phyloP scores from a whole-genome alignment of 768 basidiomycete species.

The Leccinum subgranulosum region DNA sequence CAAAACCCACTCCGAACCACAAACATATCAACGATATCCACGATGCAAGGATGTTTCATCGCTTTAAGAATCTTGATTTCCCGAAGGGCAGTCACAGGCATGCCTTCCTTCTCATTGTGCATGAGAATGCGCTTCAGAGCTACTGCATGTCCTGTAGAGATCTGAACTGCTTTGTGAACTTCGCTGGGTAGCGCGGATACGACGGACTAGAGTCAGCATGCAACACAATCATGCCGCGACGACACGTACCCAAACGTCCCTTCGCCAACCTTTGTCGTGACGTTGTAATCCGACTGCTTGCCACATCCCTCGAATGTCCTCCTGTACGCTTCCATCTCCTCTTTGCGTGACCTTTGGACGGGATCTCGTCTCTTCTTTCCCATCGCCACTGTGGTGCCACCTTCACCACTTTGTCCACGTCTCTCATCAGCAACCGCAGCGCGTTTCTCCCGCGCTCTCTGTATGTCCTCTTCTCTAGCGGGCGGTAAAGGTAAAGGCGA shows the following conservation, averaged over 20 bases:
- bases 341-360: slow-evolving; percentile 52
- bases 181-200: slow-evolving; percentile 48
- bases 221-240: not conserved
- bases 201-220: slow-evolving; percentile 8
- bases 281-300: slow-evolving; percentile 69
- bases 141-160: slow-evolving; percentile 56
- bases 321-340: slow-evolving; percentile 69
- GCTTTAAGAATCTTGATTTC: slow-evolving; percentile 97
- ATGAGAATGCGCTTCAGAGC: slow-evolving; percentile 94
- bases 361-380: slow-evolving; percentile 40
- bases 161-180: slow-evolving; percentile 84
- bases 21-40: slow-evolving; percentile 91
- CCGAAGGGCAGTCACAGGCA: slow-evolving; percentile 93
- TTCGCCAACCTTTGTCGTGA: slow-evolving; percentile 87
- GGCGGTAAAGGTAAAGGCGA: slow-evolving; percentile 34
- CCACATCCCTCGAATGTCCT: slow-evolving; percentile 69
- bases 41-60: slow-evolving; percentile 79
- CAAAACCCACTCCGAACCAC: slow-evolving; percentile 65
- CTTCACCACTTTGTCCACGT: slow-evolving; percentile 2
- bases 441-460: slow-evolving; percentile 26
- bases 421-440: slow-evolving; percentile 10
- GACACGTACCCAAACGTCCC: slow-evolving; percentile 89
- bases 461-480: slow-evolving; percentile 27
- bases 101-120: slow-evolving; percentile 96
- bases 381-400: not conserved